Base-by-base conservation (phyloP, 2,329 filamentous ascomycete species). In the Neofusicoccum kwambonambiense region DNA sequence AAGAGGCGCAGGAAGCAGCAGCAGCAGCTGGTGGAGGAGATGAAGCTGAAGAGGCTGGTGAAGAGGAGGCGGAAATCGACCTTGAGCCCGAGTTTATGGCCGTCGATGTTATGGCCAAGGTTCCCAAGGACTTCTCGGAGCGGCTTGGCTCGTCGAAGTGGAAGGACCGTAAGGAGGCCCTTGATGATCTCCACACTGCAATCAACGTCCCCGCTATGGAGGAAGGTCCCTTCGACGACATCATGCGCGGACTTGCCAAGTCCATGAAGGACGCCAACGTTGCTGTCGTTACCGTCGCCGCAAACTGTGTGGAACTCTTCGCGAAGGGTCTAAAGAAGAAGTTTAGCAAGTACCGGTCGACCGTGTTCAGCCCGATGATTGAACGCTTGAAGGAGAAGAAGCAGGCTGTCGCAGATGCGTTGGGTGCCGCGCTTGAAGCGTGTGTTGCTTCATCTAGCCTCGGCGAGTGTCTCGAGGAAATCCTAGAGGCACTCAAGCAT, bases 211-310 rank as follows among this genome's bases (percentile, higher is more conserved):
- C 94, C 13, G 87, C 90, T 67, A 97, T 99, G 76, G 96, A 97
- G 77, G 94, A 98, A 70, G 91, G 88, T 6, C 90, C 92, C 63
- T 98, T 93, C 73, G 87, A 89, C 75, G 94, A 98, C 71, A 85
- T 98, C 69, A 87, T 91, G 64, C 86, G 91, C 67, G 89, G 87
- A 3, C 84, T 98, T 63, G 94, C 95, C 50, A 99, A 98, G 78
- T 92, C 88, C 71, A 99, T 99, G 95, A 99, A 99, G 78, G 96
- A 99, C 71, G 95, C 96, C 71, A 99, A 99, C 74, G 90, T 99
- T 70, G 90, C 92, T 4, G 95, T 98, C 56, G 95, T 97, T 19
- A 95, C 90, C 1, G 89, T 95, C 68, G 94, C 96, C 5, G 95
- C 94, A 2, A 93, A 96, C 72, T 97, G 94, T 77, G 90, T 97